phyloP scores from a whole-genome alignment of 2,329 filamentous ascomycete genomes.

The Penicillium sp. region DNA sequence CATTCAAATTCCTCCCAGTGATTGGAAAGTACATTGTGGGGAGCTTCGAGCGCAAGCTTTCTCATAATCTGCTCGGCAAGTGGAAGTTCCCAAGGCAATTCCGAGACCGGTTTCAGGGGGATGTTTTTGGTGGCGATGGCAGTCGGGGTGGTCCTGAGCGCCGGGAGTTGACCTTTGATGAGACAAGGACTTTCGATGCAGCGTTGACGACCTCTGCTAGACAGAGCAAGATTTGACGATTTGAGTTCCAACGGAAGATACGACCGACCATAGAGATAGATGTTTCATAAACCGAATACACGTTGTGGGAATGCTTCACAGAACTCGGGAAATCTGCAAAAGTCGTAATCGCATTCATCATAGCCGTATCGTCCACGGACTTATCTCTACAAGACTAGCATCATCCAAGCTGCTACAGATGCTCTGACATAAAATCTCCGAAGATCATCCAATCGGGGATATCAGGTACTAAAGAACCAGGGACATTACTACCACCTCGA shows the following conservation, averaged over 20 bases:
- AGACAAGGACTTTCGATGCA: conserved; percentile 18
- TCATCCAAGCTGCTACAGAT: conserved; percentile 11
- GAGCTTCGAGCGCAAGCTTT: conserved; percentile 46
- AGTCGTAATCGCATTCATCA: background rate
- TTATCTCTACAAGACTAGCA: background rate
- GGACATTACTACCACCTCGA: conserved; percentile 4
- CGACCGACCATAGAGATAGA: background rate
- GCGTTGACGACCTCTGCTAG: conserved; percentile 23
- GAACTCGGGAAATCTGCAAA: background rate
- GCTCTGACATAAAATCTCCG: conserved; percentile 25
- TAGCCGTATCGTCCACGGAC: background rate
- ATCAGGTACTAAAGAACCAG: conserved; percentile 21
- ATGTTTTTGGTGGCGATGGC: conserved; percentile 30
- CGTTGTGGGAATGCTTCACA: no score
- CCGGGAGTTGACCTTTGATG: conserved; percentile 26
- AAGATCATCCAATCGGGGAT: conserved; percentile 32
- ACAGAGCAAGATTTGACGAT: conserved; percentile 29
- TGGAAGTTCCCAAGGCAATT: conserved; percentile 48
- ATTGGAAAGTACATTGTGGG: conserved; percentile 65
- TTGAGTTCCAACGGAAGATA: no score
- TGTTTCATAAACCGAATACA: background rate
- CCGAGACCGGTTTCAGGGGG: conserved; percentile 15
- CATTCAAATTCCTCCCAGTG: conserved; percentile 65
- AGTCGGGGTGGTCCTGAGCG: conserved; percentile 36
- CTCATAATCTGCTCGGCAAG: conserved; percentile 60